phyloP scores from a whole-genome alignment of 345 rosid species.

The Eucalyptus leucophloia region DNA sequence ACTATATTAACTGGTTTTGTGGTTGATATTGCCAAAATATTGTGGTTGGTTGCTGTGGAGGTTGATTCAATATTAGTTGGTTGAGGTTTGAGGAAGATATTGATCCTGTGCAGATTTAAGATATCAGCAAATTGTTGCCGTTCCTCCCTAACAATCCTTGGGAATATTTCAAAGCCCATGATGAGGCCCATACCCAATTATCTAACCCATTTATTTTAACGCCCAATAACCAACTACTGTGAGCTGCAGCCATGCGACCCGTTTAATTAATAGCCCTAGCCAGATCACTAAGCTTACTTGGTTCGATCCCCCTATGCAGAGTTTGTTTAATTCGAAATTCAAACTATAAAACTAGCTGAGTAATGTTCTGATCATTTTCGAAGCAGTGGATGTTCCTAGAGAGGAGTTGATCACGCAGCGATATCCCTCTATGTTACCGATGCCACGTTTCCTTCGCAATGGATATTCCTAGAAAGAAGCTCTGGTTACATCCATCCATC shows the following conservation, averaged over 20 bases:
- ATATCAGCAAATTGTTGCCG: not conserved
- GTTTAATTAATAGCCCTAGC: not conserved
- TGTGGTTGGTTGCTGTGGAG: not conserved
- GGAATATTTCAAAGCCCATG: not conserved
- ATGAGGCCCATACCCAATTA: not conserved
- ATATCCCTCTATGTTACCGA: not conserved
- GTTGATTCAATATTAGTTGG: not conserved
- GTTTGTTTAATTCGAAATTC: not conserved
- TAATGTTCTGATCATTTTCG: not conserved
- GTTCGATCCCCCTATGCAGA: not conserved
- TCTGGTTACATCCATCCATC: not conserved
- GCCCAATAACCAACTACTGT: not conserved
- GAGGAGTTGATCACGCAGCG: not conserved
- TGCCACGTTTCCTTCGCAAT: not conserved
- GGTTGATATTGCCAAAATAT: not conserved
- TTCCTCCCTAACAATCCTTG: not conserved
- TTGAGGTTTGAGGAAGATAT: not conserved
- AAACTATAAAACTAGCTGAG: not conserved
- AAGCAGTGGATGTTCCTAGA: not conserved
- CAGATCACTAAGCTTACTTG: not conserved
- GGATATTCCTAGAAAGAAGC: not conserved
- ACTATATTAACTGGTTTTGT: not conserved
- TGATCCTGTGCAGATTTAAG: not conserved
- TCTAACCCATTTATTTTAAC: not conserved
- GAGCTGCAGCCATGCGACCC: not conserved